These are phyloP conservation scores for Aspergillus sp. DNA, from an alignment of 2,329 filamentous ascomycete species.

Conservation along the genomic window DNA sequence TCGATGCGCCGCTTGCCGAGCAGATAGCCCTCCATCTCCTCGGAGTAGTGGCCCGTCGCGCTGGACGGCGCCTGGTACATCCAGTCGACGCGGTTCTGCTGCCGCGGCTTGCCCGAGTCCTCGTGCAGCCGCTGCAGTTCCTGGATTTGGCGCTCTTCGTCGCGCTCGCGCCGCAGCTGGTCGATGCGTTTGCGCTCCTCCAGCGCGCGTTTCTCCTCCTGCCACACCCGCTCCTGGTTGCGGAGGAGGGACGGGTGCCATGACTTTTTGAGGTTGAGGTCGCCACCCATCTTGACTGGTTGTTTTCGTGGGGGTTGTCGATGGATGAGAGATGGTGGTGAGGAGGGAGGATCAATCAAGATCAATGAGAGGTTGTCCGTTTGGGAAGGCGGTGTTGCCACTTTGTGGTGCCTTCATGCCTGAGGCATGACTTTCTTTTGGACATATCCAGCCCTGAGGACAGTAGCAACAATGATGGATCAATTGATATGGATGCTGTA, in stretches of 20 bases:
- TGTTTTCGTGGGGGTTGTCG: too few species aligned
- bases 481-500: too few species aligned
- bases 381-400: background rate
- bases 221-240: constrained; percentile 88
- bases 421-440: too few species aligned
- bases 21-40: constrained; percentile 92
- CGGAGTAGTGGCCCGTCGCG: constrained; percentile 67
- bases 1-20: constrained; percentile 92
- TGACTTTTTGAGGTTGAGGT: constrained; percentile 91
- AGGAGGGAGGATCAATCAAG: background rate
- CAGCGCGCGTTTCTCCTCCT: constrained; percentile 87
- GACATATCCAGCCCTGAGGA: too few species aligned
- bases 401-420: background rate
- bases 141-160: constrained; percentile 88
- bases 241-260: constrained; percentile 89
- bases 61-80: constrained; percentile 90
- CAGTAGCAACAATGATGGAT: too few species aligned
- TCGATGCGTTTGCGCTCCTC: constrained; percentile 94
- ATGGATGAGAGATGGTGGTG: background rate
- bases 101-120: constrained; percentile 77
- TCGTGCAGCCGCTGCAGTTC: constrained; percentile 90
- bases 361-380: background rate
- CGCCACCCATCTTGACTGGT: constrained; percentile 73
- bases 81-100: constrained; percentile 87
- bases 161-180: constrained; percentile 86